Conservation (phyloP, 441 rosid genomes). For the Croton setiger region DNA sequence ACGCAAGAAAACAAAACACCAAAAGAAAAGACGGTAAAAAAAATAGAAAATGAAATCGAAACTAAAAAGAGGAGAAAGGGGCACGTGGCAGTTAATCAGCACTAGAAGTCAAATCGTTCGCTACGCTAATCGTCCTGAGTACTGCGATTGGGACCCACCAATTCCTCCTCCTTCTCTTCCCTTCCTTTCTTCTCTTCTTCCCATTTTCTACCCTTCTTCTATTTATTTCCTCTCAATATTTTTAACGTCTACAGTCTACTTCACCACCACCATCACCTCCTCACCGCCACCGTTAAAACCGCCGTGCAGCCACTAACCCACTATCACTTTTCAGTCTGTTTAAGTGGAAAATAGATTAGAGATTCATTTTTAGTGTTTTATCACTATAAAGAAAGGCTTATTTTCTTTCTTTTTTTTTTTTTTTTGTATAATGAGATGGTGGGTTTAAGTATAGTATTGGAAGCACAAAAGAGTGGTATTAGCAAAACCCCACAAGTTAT, state of each 20-base stretch:
- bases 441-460: slow-evolving; percentile 75
- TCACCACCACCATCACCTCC: neutral
- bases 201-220: slow-evolving; percentile 16
- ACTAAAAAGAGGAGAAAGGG: slow-evolving; percentile 20
- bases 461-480: slow-evolving; percentile 33
- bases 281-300: neutral
- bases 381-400: neutral
- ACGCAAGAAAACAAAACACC: neutral
- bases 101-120: slow-evolving; percentile 55
- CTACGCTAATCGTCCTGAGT: slow-evolving; percentile 37
- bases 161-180: neutral
- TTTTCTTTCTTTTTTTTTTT: neutral
- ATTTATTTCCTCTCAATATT: slow-evolving; percentile 30
- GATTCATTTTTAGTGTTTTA: neutral
- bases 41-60: slow-evolving; percentile 20
- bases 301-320: neutral
- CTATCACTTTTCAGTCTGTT: neutral
- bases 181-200: neutral
- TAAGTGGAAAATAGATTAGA: neutral
- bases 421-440: slow-evolving; percentile 60
- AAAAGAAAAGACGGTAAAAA: neutral
- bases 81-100: slow-evolving; percentile 63
- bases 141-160: slow-evolving; percentile 37
- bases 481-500: slow-evolving; percentile 42
- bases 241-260: no score